Conservation (phyloP, 352 stramenopile genomes). For the Globisporangium orthogonon region DNA sequence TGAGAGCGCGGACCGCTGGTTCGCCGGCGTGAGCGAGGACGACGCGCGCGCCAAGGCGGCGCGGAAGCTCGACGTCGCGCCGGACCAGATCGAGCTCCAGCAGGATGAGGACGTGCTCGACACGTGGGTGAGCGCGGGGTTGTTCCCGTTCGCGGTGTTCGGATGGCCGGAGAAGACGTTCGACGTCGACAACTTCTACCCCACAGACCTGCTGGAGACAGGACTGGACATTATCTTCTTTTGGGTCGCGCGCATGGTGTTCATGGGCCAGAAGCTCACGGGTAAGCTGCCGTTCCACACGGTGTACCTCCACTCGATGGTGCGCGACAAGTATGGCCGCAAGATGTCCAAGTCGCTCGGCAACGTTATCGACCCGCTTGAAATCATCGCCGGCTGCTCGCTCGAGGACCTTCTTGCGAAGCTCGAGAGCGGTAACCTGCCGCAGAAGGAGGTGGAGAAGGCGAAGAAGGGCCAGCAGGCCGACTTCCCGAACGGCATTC, state of each 20-base stretch:
- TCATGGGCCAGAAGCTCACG: slow-evolving; percentile 95
- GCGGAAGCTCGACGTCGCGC: slow-evolving; percentile 45
- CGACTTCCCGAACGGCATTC: slow-evolving; percentile 99
- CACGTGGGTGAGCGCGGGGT: slow-evolving; percentile 97
- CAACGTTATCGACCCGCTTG: slow-evolving; percentile 97
- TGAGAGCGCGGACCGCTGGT: slow-evolving; percentile 52
- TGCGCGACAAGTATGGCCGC: slow-evolving; percentile 96
- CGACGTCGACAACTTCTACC: slow-evolving; percentile 92
- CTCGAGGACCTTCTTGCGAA: slow-evolving; percentile 93
- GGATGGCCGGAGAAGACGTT: slow-evolving; percentile 61
- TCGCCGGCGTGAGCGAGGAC: slow-evolving; percentile 70
- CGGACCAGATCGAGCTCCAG: slow-evolving; percentile 79
- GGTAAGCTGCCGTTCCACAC: slow-evolving; percentile 96
- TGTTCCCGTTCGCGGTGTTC: slow-evolving; percentile 94
- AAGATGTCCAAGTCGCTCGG: slow-evolving; percentile 99
- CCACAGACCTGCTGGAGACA: slow-evolving; percentile 96
- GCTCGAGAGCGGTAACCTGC: slow-evolving; percentile 96
- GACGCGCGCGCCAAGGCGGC: slow-evolving; percentile 89
- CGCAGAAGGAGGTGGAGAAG: slow-evolving; percentile 95
- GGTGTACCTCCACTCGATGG: slow-evolving; percentile 97
- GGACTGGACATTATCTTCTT: slow-evolving; percentile 99
- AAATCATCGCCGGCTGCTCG: slow-evolving; percentile 96
- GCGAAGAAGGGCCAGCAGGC: slow-evolving; percentile 95
- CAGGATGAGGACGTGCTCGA: slow-evolving; percentile 99
- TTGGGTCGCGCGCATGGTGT: slow-evolving; percentile 98